These are phyloP conservation scores for Sherardia arvensis DNA, from an alignment of 257 asterid species.

Conservation along the genomic window DNA sequence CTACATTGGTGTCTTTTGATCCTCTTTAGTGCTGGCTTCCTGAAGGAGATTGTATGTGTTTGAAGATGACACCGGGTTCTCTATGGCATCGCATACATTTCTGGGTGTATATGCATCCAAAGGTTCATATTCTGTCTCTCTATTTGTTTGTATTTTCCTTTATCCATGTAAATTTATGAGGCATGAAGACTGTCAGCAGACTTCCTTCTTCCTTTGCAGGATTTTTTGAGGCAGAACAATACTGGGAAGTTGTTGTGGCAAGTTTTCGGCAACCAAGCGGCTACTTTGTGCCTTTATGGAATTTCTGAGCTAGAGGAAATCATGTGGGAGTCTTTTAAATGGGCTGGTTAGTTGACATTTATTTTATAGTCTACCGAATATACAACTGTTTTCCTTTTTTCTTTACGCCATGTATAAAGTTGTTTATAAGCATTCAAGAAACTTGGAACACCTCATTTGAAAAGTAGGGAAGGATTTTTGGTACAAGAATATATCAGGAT, in stretches of 20 bases:
- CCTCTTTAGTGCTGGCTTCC: constrained; percentile 79
- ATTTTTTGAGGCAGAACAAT: constrained; percentile 87
- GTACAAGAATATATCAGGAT: background rate
- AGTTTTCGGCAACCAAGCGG: constrained; percentile 67
- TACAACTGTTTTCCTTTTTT: background rate
- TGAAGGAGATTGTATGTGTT: constrained; percentile 73
- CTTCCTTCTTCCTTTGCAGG: constrained; percentile 36
- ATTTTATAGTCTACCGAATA: background rate
- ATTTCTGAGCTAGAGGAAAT: constrained; percentile 80
- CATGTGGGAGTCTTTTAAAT: constrained; percentile 73
- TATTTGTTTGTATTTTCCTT: background rate
- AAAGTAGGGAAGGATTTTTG: background rate
- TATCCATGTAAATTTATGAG: background rate
- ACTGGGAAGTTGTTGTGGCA: constrained; percentile 96
- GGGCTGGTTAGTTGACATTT: constrained; percentile 35
- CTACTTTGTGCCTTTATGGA: constrained; percentile 78
- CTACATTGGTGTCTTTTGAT: constrained; percentile 7
- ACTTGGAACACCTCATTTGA: background rate
- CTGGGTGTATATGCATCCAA: constrained; percentile 99
- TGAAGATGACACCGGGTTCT: constrained; percentile 35
- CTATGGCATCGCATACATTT: constrained; percentile 58
- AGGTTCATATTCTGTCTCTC: constrained; percentile 35
- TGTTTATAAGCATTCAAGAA: background rate
- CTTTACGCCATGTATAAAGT: background rate
- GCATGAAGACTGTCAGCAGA: constrained; percentile 1